Base-by-base conservation (phyloP, 2,329 filamentous ascomycete species). In the Epichloe typhina region DNA sequence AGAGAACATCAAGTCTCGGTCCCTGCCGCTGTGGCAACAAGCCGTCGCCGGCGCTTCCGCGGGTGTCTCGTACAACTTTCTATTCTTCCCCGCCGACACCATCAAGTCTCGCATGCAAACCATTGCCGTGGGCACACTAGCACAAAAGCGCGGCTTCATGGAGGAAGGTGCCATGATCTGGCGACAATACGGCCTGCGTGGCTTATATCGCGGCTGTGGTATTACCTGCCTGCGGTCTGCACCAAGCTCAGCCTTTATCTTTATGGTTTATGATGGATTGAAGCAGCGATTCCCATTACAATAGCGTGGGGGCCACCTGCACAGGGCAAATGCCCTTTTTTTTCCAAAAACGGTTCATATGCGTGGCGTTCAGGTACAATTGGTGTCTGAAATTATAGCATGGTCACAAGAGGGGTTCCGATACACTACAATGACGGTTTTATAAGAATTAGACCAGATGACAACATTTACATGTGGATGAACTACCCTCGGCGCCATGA, bases 61-160 rank as follows among this genome's bases (percentile, higher is more conserved):
- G 3, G 93, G 93, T 49, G 86, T 96, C 71, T 83, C 82, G 37
- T 98, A 98, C 71, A 98, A 98, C 66, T 97, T 97, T 64, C 71
- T 95, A 21, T 96, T 97, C 73, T 98, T 93, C 65, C 93, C 93
- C 0, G 93, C 93, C 47, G 93, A 98, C 65, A 98, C 93, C 0
- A 85, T 98, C 72, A 98, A 98, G 71, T 94, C 87, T 17, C 82
- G 91, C 46, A 95, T 98, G 83, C 93, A 98, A 70, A 98, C 93
- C 0, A 78, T 85, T 49, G 84, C 89, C 5, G 72, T 88, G 42
- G 77, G 76, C 35, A 71, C 73, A 8, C 69, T 72, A 21, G 72
- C 71, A 2, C 68, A 70, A 50, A 76, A 76, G 49, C 77, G 77
- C 41, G 83, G 81, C 0, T 97, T 98, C 61, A 78, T 75, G 70